These are phyloP conservation scores for Wickerhamomyces tratensis DNA, from an alignment of 805 yeast genomes.

Conservation along the genomic window DNA sequence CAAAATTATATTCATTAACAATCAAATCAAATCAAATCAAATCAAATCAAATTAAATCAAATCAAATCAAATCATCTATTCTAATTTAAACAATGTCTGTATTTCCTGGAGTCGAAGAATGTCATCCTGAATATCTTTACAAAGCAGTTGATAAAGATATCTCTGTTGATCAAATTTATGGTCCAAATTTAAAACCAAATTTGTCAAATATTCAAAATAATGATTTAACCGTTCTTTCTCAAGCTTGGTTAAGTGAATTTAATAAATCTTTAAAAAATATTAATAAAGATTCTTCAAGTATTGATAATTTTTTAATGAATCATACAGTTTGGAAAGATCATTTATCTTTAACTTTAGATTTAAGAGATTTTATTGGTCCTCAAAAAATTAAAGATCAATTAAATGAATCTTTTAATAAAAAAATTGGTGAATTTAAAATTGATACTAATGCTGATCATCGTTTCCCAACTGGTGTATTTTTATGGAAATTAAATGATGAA, in stretches of 20 bases:
- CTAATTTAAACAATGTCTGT: slow-evolving; percentile 6
- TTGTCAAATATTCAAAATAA: slow-evolving; percentile 18
- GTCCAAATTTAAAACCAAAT: slow-evolving; percentile 14
- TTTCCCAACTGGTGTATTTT: slow-evolving; percentile 20
- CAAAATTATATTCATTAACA: too few species aligned
- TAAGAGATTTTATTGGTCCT: slow-evolving; percentile 23
- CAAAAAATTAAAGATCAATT: slow-evolving; percentile 17
- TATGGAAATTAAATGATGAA: slow-evolving; percentile 7
- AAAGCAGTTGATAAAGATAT: slow-evolving; percentile 16
- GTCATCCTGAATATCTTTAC: slow-evolving; percentile 16
- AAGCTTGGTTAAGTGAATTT: slow-evolving; percentile 23
- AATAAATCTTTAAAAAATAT: slow-evolving; percentile 14
- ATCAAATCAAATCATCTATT: too few species aligned
- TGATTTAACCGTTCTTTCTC: slow-evolving; percentile 15
- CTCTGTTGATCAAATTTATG: slow-evolving; percentile 19
- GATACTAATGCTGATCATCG: slow-evolving; percentile 21
- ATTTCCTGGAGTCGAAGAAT: slow-evolving; percentile 14
- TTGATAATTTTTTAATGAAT: slow-evolving; percentile 17
- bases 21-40: too few species aligned
- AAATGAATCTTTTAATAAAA: slow-evolving; percentile 8
- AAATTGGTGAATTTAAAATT: slow-evolving; percentile 19
- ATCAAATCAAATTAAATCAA: too few species aligned
- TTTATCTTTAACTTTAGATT: slow-evolving; percentile 22
- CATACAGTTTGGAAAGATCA: slow-evolving; percentile 31
- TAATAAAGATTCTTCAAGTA: slow-evolving; percentile 2